Conservation (phyloP, 805 yeast genomes). For the Cyberlindnera xylosilytica region DNA sequence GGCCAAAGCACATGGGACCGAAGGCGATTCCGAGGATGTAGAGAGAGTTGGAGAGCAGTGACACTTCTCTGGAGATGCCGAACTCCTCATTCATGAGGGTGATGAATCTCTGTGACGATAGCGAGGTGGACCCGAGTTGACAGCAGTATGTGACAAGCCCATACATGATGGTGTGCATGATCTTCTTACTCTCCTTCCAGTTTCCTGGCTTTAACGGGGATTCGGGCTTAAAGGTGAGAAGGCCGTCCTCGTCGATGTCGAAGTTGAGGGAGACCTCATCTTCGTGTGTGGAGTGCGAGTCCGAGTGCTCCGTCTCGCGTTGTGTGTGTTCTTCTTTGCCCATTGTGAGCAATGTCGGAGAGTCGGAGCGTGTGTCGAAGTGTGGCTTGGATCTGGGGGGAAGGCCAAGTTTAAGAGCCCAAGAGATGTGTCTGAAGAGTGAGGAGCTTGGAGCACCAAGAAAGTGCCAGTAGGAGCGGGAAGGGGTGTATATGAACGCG, state of each 20-base stretch:
- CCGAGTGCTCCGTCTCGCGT: background rate
- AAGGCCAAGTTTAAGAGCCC: background rate
- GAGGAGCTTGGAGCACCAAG: too few species aligned
- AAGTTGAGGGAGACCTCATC: conserved; percentile 7
- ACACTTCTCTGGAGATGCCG: conserved; percentile 43
- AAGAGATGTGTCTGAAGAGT: too few species aligned
- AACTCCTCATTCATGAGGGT: conserved; percentile 33
- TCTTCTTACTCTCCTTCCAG: conserved; percentile 35
- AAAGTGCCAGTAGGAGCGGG: too few species aligned
- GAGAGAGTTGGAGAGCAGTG: conserved; percentile 52
- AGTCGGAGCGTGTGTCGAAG: background rate
- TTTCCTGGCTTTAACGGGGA: conserved; percentile 29
- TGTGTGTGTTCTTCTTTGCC: conserved; percentile 7
- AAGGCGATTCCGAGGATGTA: conserved; percentile 65
- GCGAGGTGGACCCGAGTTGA: conserved; percentile 49
- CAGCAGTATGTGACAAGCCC: conserved; percentile 41
- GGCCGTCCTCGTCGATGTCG: conserved; percentile 14
- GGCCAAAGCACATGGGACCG: conserved; percentile 60
- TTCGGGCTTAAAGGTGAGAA: conserved; percentile 11
- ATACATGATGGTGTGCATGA: conserved; percentile 36
- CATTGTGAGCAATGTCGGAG: conserved; percentile 6
- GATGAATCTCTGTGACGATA: conserved; percentile 37
- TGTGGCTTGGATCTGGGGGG: background rate
- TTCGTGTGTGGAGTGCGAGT: background rate
- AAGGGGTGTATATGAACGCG: too few species aligned